Conservation (phyloP, 768 basidiomycete species). For the Pulveroboletus sp. region DNA sequence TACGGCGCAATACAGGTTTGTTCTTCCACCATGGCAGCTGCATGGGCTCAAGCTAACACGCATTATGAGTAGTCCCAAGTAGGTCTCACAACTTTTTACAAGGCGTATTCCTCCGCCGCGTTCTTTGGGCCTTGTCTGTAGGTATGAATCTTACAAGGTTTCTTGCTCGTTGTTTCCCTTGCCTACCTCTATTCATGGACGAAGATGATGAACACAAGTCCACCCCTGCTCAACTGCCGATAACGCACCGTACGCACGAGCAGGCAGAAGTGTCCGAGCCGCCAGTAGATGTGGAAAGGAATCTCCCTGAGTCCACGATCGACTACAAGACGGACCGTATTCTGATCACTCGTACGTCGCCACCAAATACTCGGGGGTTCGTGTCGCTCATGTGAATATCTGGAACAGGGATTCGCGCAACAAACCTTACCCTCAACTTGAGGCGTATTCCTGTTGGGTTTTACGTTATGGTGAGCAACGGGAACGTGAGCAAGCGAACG, state of each 20-base stretch:
- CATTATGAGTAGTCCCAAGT: too few species aligned
- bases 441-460: not conserved
- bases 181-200: not conserved
- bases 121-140: too few species aligned
- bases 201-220: not conserved
- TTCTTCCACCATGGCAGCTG: too few species aligned
- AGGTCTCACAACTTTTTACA: too few species aligned
- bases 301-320: not conserved
- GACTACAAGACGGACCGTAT: not conserved
- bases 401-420: not conserved
- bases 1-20: too few species aligned
- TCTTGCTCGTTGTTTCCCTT: not conserved
- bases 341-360: not conserved
- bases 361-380: not conserved
- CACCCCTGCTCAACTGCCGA: not conserved
- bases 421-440: not conserved
- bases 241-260: not conserved
- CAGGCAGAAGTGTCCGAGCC: not conserved
- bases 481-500: not conserved
- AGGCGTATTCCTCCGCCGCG: too few species aligned
- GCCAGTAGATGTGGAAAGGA: not conserved
- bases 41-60: too few species aligned
- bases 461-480: not conserved
- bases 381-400: not conserved
- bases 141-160: not conserved